Evolutionary conservation across 352 stramenopile genomes (phyloP), one percentile per base, ranked within the genome.

Genomic region (Phytophthora palmivora): DNA sequence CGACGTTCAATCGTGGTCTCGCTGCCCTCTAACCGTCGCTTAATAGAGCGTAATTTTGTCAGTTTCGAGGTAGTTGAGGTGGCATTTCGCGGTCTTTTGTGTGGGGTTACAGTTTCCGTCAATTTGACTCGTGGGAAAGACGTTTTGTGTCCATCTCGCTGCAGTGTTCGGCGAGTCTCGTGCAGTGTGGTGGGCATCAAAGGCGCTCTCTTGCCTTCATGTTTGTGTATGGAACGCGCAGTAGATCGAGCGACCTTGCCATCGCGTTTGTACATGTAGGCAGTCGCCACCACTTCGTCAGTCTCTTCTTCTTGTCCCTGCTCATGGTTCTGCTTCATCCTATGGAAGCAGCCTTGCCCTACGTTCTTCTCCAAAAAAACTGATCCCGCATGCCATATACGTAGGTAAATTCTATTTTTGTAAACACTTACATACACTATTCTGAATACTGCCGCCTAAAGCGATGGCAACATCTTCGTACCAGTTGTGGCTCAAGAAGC

Each of bases 401-500:
- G n/a, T n/a, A n/a, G n/a, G n/a, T n/a, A n/a, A n/a, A n/a, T n/a
- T n/a, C n/a, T n/a, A n/a, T n/a, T n/a, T n/a, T n/a, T n/a, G n/a
- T n/a, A n/a, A n/a, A n/a, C n/a, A n/a, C n/a, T n/a, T n/a, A n/a
- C n/a, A n/a, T n/a, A n/a, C n/a, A n/a, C n/a, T n/a, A n/a, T n/a
- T n/a, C n/a, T n/a, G n/a, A n/a, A n/a, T n/a, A n/a, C n/a, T n/a
- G n/a, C n/a, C n/a, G n/a, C n/a, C n/a, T n/a, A n/a, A n/a, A n/a
- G n/a, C n/a, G 24, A 28, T 69, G 52, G 14, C 41, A 32, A 59
- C 58, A 18, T 65, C 42, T 16, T 53, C 68, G 53, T 88, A 88
- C 48, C 47, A 70, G 11, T 75, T 67, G 51, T 88, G 72, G 72
- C 58, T 80, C 34, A 57, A 70, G 58, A 75, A 80, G 58, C 60